These are phyloP conservation scores for Platanthera zijinensis DNA, from an alignment of 106 monocot genomes.

Conservation along the genomic window DNA sequence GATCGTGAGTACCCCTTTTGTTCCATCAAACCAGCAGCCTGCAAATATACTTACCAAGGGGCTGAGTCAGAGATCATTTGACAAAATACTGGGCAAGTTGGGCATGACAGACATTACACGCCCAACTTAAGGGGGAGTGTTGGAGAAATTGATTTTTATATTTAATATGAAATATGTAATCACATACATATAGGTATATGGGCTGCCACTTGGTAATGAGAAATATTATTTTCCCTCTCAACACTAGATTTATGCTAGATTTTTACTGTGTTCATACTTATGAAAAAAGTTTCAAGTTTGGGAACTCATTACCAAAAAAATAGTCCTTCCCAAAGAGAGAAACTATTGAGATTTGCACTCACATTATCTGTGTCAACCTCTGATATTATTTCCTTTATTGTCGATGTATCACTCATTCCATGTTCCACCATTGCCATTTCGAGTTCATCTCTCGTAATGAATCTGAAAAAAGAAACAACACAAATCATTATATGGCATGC, in stretches of 20 bases:
- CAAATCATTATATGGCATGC: background rate
- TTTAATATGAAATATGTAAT: no score
- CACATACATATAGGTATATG: no score
- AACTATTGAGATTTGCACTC: constrained; percentile 2
- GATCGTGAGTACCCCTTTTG: no score
- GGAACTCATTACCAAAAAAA: background rate
- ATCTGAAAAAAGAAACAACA: constrained; percentile 9
- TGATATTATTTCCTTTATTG: constrained; percentile 46
- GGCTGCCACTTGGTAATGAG: no score
- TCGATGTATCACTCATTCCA: constrained; percentile 37
- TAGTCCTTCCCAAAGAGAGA: background rate
- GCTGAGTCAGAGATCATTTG: no score
- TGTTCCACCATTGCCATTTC: constrained; percentile 36
- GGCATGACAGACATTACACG: no score
- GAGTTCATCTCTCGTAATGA: constrained; percentile 49
- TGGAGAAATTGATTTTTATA: no score
- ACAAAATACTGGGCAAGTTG: no score
- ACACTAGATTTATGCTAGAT: background rate
- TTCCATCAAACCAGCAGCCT: no score
- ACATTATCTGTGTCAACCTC: constrained; percentile 59
- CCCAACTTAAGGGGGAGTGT: no score
- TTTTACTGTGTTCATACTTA: background rate
- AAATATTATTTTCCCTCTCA: no score
- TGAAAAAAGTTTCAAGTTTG: background rate
- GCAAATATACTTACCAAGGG: no score